Conservation (phyloP, 129 eudicot genomes). For the Pseudognaphalium luteoalbum region DNA sequence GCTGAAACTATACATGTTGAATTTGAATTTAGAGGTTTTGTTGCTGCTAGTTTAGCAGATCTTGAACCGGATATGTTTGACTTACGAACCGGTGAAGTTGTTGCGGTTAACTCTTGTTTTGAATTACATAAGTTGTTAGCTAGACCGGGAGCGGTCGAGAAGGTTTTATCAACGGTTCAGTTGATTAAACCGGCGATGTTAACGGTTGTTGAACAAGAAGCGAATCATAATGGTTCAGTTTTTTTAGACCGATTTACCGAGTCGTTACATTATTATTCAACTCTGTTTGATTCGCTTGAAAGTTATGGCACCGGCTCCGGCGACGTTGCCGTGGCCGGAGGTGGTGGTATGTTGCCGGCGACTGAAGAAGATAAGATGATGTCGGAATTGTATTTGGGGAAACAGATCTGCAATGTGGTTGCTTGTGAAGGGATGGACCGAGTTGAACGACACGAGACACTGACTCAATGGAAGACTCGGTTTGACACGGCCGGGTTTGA, state of each 20-base stretch:
- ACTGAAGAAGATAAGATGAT: constrained; percentile 54
- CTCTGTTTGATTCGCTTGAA: constrained; percentile 79
- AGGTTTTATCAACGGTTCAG: constrained; percentile 52
- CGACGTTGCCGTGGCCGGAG: constrained; percentile 12
- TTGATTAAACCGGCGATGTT: constrained; percentile 60
- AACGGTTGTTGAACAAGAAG: constrained; percentile 81
- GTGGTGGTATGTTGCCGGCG: constrained; percentile 24
- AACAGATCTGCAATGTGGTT: constrained; percentile 81
- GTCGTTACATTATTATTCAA: constrained; percentile 74
- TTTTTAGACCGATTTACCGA: constrained; percentile 81
- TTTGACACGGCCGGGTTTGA: constrained; percentile 56
- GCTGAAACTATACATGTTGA: constrained; percentile 64
- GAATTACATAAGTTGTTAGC: constrained; percentile 70
- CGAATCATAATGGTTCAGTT: constrained; percentile 61
- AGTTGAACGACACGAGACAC: constrained; percentile 69
- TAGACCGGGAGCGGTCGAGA: constrained; percentile 56
- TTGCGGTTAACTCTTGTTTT: constrained; percentile 79
- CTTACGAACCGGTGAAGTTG: constrained; percentile 49
- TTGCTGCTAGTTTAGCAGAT: constrained; percentile 65
- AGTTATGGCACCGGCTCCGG: constrained; percentile 42
- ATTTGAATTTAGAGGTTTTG: constrained; percentile 72
- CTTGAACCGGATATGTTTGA: constrained; percentile 61
- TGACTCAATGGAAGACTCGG: constrained; percentile 63
- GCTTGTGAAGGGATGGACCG: constrained; percentile 79
- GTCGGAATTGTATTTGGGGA: constrained; percentile 75